phyloP scores from a whole-genome alignment of 495 filamentous ascomycete genomes.

The Podospora anserina region DNA sequence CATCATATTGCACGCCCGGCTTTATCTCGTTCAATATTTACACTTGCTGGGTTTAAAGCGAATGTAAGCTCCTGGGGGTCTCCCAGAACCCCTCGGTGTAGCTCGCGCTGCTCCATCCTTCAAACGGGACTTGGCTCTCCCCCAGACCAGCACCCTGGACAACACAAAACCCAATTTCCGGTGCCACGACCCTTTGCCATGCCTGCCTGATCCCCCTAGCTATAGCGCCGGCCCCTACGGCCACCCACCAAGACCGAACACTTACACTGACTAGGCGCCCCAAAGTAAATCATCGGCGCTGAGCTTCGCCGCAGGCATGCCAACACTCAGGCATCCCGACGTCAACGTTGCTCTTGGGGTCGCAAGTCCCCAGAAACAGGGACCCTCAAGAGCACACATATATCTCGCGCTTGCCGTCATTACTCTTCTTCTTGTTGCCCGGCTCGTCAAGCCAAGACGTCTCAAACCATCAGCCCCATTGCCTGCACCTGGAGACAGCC shows the following conservation, averaged over 20 bases:
- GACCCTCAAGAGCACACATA: constrained; percentile 30
- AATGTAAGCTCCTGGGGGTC: background rate
- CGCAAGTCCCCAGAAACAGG: constrained; percentile 23
- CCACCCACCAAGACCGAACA: constrained; percentile 25
- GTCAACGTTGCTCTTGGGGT: constrained; percentile 33
- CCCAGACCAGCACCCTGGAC: constrained; percentile 11
- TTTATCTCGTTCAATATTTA: background rate
- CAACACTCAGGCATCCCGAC: constrained; percentile 38
- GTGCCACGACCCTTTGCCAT: constrained; percentile 22
- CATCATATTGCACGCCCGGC: background rate
- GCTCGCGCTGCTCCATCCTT: background rate
- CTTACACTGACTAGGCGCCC: constrained; percentile 23
- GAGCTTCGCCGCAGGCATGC: constrained; percentile 40
- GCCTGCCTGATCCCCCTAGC: constrained; percentile 16
- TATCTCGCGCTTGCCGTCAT: constrained; percentile 32
- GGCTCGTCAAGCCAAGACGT: constrained; percentile 9
- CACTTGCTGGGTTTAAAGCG: background rate
- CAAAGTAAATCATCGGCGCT: constrained; percentile 25
- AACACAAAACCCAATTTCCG: constrained; percentile 25
- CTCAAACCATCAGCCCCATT: background rate
- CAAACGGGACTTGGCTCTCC: constrained; percentile 18
- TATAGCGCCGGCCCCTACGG: constrained; percentile 25
- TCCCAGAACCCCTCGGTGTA: background rate
- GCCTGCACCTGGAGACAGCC: background rate
- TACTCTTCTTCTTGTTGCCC: constrained; percentile 22